A percentile compares a stretch with the other conserved stretches of the same genome.
Evolutionary conservation across 495 filamentous ascomycete species (phyloP).

Genomic region (Daldinia bambusicola): DNA sequence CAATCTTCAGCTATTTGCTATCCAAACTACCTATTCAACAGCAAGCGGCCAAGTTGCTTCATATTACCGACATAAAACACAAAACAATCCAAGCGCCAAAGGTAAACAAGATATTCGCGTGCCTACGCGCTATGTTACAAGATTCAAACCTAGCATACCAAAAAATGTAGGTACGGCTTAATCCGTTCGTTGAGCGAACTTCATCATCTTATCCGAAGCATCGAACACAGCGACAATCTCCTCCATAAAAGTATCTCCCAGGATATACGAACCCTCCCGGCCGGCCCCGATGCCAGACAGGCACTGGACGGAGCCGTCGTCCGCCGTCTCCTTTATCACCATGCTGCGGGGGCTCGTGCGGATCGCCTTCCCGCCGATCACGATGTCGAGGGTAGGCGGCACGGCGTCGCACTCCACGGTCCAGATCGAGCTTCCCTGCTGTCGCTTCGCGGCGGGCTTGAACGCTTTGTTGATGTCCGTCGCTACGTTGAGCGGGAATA

Average conservation of each 20-base stretch:
- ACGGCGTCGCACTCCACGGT: conserved; percentile 62
- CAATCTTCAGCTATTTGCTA: no score
- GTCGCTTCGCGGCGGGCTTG: conserved; percentile 15
- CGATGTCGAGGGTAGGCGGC: conserved; percentile 61
- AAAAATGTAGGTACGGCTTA: background rate
- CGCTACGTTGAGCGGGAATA: conserved; percentile 50
- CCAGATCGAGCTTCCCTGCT: conserved; percentile 32
- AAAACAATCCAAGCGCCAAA: no score
- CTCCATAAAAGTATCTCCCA: conserved; percentile 71
- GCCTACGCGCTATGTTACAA: no score
- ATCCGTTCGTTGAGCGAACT: conserved; percentile 50
- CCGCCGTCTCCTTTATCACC: conserved; percentile 53
- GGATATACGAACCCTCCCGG: conserved; percentile 54
- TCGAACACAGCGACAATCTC: conserved; percentile 68
- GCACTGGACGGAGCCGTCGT: conserved; percentile 52
- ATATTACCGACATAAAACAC: no score
- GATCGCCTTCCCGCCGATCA: conserved; percentile 60
- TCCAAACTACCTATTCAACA: no score
- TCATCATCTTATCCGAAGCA: conserved; percentile 61
- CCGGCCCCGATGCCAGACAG: conserved; percentile 54
- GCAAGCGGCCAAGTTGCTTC: no score
- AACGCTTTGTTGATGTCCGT: conserved; percentile 32
- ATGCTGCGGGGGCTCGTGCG: conserved; percentile 63
- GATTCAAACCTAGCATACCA: no score
- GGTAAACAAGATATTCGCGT: no score